A percentile compares a stretch with the other conserved stretches of the same genome.
Evolutionary conservation across 2,329 filamentous ascomycete genomes (phyloP).

Genomic region (Talaromyces sp.): DNA sequence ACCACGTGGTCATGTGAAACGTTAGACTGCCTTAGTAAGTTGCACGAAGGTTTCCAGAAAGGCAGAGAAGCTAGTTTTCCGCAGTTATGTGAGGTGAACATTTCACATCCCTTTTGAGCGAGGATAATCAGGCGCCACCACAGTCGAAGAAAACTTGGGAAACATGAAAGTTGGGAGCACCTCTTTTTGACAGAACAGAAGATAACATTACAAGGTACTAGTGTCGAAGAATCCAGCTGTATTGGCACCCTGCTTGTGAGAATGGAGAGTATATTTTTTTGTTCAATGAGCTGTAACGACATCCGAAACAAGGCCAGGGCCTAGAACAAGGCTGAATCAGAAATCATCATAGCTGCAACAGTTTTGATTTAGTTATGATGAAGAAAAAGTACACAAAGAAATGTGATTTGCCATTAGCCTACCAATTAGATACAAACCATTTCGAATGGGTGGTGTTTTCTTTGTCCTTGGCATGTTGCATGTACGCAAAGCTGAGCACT

Average conservation of each 20-base stretch:
- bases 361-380: neutral
- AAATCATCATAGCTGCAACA: neutral
- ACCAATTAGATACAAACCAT: neutral
- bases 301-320: neutral
- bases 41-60: no score
- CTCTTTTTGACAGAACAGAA: no score
- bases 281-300: neutral
- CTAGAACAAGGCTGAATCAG: neutral
- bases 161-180: no score
- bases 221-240: no score
- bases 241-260: neutral
- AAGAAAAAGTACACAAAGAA: neutral
- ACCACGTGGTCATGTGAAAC: no score
- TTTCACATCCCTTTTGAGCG: no score
- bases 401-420: neutral
- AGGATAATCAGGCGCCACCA: no score
- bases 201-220: no score
- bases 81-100: no score
- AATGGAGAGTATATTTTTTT: neutral
- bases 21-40: no score
- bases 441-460: neutral
- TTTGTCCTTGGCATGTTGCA: neutral
- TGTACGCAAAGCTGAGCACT: neutral
- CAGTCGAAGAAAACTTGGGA: no score
- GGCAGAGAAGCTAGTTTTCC: no score